These are phyloP conservation scores for Linum lewisii DNA, from an alignment of 345 rosid genomes.

Conservation along the genomic window DNA sequence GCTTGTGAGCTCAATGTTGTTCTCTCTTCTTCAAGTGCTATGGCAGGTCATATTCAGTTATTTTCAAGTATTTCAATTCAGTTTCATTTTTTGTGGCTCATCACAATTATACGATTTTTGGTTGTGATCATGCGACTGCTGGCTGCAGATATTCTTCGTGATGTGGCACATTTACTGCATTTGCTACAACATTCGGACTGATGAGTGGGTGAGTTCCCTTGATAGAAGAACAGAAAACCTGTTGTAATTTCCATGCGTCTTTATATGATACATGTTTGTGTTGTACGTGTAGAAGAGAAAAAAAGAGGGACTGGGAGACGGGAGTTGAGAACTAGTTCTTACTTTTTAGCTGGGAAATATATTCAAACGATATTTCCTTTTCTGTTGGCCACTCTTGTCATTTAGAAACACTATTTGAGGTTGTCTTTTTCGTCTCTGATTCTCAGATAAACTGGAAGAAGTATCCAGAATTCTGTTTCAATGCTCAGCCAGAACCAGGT, in stretches of 20 bases:
- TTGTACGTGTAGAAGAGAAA: no score
- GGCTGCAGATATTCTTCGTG: slow-evolving; percentile 36
- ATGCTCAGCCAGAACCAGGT: slow-evolving; percentile 31
- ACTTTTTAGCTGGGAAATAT: no score
- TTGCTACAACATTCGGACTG: slow-evolving; percentile 53
- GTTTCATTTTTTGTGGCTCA: neutral
- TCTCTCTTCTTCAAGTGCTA: slow-evolving; percentile 40
- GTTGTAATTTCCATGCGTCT: no score
- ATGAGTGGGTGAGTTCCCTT: slow-evolving; percentile 55
- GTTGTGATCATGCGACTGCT: no score
- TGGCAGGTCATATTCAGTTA: slow-evolving; percentile 45
- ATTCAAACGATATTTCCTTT: no score
- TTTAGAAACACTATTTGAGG: neutral
- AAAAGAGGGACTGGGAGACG: no score
- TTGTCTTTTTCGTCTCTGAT: neutral
- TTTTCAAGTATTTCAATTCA: neutral
- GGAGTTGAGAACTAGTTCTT: no score
- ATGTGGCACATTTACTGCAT: slow-evolving; percentile 56
- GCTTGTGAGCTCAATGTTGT: slow-evolving; percentile 37
- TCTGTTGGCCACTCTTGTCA: no score
- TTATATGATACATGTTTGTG: no score
- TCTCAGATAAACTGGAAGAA: slow-evolving; percentile 53
- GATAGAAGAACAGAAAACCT: neutral
- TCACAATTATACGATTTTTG: slow-evolving; percentile 10
- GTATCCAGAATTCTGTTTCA: slow-evolving; percentile 47